These are phyloP conservation scores for Globisporangium echinulatum DNA, from an alignment of 352 stramenopile genomes.

Conservation along the genomic window DNA sequence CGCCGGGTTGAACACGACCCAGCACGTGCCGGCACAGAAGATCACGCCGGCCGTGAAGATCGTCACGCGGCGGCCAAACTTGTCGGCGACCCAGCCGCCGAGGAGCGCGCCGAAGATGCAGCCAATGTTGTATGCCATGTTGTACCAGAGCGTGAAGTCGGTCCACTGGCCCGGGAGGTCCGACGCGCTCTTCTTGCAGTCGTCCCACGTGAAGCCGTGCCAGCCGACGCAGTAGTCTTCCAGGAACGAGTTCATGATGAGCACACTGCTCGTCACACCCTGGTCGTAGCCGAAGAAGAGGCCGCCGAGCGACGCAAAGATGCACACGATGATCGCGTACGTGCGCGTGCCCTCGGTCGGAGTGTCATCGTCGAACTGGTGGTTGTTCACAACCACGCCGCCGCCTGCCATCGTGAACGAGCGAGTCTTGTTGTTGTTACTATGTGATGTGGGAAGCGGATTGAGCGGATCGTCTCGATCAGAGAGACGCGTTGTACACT, in stretches of 20 bases:
- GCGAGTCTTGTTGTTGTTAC: too few species aligned
- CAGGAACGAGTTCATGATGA: conserved; percentile 33
- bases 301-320: conserved; percentile 31
- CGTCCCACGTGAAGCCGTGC: conserved; percentile 17
- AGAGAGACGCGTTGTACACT: too few species aligned
- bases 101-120: conserved; percentile 27
- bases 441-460: too few species aligned
- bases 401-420: too few species aligned
- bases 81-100: conserved; percentile 23
- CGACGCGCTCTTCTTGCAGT: conserved; percentile 12
- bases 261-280: conserved; percentile 28
- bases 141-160: conserved; percentile 26
- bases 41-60: conserved; percentile 27
- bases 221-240: conserved; percentile 27
- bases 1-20: conserved; percentile 15
- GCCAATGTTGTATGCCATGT: conserved; percentile 29
- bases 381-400: too few species aligned
- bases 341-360: conserved; percentile 12
- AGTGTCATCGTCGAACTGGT: too few species aligned
- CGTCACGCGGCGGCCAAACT: conserved; percentile 23
- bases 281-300: conserved; percentile 40
- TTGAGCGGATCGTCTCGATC: too few species aligned
- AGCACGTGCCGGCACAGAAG: conserved; percentile 25
- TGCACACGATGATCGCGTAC: conserved; percentile 32
- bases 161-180: conserved; percentile 21